Evolutionary conservation across 2,329 filamentous ascomycete species (phyloP).

Genomic region (Fusarium piperis): DNA sequence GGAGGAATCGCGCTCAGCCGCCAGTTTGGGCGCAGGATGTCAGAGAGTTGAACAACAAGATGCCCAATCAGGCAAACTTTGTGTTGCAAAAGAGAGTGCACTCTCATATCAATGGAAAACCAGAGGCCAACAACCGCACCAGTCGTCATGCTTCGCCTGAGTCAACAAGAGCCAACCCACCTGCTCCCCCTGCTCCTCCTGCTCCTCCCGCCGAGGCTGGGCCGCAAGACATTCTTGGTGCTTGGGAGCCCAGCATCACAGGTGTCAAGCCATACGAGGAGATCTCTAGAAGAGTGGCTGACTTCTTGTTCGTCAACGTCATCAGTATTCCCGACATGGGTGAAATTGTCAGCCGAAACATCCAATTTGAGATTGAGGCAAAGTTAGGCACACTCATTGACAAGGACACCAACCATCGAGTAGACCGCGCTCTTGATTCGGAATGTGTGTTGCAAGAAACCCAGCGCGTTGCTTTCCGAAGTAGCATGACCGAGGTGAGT

Average conservation of each 20-base stretch:
- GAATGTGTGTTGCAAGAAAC: slow-evolving; percentile 75
- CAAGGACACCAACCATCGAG: slow-evolving; percentile 74
- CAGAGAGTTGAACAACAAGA: slow-evolving; percentile 47
- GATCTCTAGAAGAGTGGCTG: slow-evolving; percentile 77
- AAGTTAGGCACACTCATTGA: slow-evolving; percentile 88
- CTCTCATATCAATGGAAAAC: slow-evolving; percentile 51
- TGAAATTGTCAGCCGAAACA: slow-evolving; percentile 70
- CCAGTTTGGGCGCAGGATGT: slow-evolving; percentile 62
- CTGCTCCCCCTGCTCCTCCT: neutral
- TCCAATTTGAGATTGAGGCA: slow-evolving; percentile 91
- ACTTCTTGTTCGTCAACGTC: slow-evolving; percentile 81
- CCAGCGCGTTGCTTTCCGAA: slow-evolving; percentile 76
- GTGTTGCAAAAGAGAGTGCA: slow-evolving; percentile 42
- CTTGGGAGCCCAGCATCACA: slow-evolving; percentile 75
- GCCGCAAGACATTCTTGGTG: slow-evolving; percentile 55
- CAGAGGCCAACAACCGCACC: slow-evolving; percentile 50
- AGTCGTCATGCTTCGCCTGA: slow-evolving; percentile 51
- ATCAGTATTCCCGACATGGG: slow-evolving; percentile 72
- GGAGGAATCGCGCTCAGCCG: slow-evolving; percentile 48
- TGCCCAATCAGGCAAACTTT: slow-evolving; percentile 48
- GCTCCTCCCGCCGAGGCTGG: slow-evolving; percentile 36
- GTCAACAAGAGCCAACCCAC: slow-evolving; percentile 35
- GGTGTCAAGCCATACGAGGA: slow-evolving; percentile 78
- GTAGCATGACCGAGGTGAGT: slow-evolving; percentile 88
- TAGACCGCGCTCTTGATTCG: slow-evolving; percentile 72